Evolutionary conservation across 2,329 filamentous ascomycete species (phyloP).

Genomic region (Leptographium galeiforme): DNA sequence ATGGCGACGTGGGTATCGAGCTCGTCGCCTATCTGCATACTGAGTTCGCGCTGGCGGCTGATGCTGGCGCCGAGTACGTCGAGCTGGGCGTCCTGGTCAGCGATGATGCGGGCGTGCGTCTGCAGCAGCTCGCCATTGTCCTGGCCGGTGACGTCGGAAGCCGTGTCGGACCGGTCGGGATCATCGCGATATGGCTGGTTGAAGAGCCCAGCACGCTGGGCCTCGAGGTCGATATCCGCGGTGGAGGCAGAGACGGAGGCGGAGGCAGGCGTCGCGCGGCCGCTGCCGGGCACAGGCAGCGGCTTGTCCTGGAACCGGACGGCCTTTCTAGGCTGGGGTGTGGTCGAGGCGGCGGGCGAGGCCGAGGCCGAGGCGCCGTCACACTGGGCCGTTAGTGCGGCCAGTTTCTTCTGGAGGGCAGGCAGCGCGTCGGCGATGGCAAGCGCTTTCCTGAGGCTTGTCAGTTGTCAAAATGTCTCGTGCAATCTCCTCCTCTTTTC

Average conservation of each 20-base stretch:
- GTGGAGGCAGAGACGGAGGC: constrained; percentile 24
- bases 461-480: not conserved
- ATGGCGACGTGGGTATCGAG: constrained; percentile 80
- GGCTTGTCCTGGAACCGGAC: constrained; percentile 69
- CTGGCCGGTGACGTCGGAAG: constrained; percentile 24
- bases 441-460: constrained; percentile 27
- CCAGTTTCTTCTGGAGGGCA: constrained; percentile 58
- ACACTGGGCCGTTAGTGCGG: constrained; percentile 70
- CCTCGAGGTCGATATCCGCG: constrained; percentile 39
- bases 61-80: constrained; percentile 79
- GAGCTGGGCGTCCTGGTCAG: constrained; percentile 89
- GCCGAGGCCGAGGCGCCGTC: constrained; percentile 42
- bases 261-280: constrained; percentile 23
- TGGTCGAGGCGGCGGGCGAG: constrained; percentile 13
- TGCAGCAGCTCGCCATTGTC: constrained; percentile 76
- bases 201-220: constrained; percentile 22
- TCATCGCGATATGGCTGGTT: constrained; percentile 56
- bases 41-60: constrained; percentile 76
- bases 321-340: constrained; percentile 38
- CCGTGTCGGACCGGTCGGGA: constrained; percentile 34
- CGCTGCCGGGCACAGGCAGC: constrained; percentile 16
- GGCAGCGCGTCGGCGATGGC: constrained; percentile 50
- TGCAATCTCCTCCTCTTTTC: not conserved
- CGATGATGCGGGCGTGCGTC: constrained; percentile 68
- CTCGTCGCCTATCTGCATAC: constrained; percentile 93